Percentiles rank a stretch among this genome's conserved stretches.
Conservation (phyloP, 257 asterid genomes). For the Parsonsia alboflavescens region DNA sequence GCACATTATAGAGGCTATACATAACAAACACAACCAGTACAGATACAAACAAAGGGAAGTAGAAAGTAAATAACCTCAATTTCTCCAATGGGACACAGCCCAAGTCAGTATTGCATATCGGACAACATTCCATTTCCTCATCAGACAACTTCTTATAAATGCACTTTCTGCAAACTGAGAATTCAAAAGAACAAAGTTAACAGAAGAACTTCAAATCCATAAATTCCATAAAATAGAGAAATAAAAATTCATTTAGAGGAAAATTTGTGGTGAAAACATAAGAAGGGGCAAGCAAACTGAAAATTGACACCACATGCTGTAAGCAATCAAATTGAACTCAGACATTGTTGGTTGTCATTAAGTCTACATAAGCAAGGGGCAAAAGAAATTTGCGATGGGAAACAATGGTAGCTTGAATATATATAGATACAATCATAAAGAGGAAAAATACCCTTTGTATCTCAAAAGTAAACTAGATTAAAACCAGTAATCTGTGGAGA, state of each 20-base stretch:
- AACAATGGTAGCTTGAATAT: neutral
- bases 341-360: neutral
- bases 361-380: neutral
- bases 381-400: neutral
- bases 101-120: slow-evolving; percentile 76
- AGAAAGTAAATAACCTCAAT: slow-evolving; percentile 53
- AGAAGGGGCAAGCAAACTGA: neutral
- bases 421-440: neutral
- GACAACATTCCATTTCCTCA: slow-evolving; percentile 87
- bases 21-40: neutral
- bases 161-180: slow-evolving; percentile 88
- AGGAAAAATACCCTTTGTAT: neutral
- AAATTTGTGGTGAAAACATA: too few relatives aligned
- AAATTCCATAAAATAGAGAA: neutral
- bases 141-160: slow-evolving; percentile 75
- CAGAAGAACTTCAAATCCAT: neutral
- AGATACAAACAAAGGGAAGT: neutral
- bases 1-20: neutral
- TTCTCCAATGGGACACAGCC: slow-evolving; percentile 90
- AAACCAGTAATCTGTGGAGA: neutral
- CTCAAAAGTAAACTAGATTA: neutral
- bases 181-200: slow-evolving; percentile 18
- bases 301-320: neutral
- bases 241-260: neutral
- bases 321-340: neutral